Conservation (phyloP, 768 basidiomycete species). For the Vararia minispora region DNA sequence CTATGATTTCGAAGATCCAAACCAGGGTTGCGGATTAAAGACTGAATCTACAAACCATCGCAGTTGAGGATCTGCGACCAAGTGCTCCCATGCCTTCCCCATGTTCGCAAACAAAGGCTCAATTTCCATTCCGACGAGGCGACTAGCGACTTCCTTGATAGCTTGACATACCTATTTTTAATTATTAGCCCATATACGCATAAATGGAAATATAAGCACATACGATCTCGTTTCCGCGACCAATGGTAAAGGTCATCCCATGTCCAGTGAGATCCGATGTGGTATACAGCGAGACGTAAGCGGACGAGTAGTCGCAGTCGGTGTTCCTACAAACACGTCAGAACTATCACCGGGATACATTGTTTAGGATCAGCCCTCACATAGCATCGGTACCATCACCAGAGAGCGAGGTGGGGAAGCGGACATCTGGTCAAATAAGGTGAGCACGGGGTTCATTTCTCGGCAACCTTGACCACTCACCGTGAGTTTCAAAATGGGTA, state of each 20-base stretch:
- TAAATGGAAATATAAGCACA: not conserved
- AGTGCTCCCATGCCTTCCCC: slow-evolving; percentile 83
- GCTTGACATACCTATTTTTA: slow-evolving; percentile 59
- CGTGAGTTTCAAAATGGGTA: slow-evolving; percentile 47
- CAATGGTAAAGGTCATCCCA: slow-evolving; percentile 93
- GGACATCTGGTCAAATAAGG: slow-evolving; percentile 46
- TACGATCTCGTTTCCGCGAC: slow-evolving; percentile 91
- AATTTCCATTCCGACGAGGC: slow-evolving; percentile 73
- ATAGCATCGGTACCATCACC: slow-evolving; percentile 94
- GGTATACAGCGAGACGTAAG: slow-evolving; percentile 77
- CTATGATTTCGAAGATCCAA: slow-evolving; percentile 22
- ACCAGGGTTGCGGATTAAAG: not conserved
- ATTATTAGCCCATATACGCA: not conserved
- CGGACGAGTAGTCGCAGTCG: slow-evolving; percentile 92
- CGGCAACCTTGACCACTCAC: slow-evolving; percentile 21
- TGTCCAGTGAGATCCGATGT: slow-evolving; percentile 65
- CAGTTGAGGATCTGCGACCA: slow-evolving; percentile 82
- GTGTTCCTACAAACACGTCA: slow-evolving; percentile 56
- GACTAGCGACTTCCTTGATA: slow-evolving; percentile 66
- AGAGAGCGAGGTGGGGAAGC: slow-evolving; percentile 84
- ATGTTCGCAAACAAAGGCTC: slow-evolving; percentile 81
- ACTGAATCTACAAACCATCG: slow-evolving; percentile 51
- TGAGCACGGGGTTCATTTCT: slow-evolving; percentile 1
- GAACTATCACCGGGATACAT: not conserved
- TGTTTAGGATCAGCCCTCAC: slow-evolving; percentile 27